Evolutionary conservation across 106 monocot genomes (phyloP).

Genomic region (Dendrobium huoshanense): DNA sequence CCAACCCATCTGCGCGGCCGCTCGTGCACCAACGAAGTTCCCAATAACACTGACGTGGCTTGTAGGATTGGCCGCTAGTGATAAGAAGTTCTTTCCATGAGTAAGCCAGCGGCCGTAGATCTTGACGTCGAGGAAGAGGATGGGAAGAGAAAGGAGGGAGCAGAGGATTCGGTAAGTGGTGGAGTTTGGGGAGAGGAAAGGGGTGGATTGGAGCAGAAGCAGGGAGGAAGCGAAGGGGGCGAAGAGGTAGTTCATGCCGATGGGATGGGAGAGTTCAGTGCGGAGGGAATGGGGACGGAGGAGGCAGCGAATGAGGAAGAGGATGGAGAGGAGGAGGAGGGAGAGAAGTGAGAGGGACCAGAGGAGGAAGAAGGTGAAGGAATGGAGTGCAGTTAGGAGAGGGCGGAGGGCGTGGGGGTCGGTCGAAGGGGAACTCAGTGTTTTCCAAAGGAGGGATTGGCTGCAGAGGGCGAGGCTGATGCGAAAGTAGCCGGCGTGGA

Average conservation of each 20-base stretch:
- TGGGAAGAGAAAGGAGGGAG: not conserved
- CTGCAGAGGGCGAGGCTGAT: slow-evolving; percentile 17
- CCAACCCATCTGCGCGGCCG: slow-evolving; percentile 12
- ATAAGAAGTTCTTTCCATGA: slow-evolving; percentile 26
- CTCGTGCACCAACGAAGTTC: slow-evolving; percentile 13
- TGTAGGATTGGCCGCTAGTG: slow-evolving; percentile 28
- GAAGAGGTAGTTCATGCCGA: slow-evolving; percentile 33
- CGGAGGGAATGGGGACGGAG: slow-evolving; percentile 23
- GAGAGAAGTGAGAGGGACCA: slow-evolving; percentile 20
- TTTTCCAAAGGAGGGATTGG: slow-evolving; percentile 21
- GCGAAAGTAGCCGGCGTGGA: slow-evolving; percentile 32
- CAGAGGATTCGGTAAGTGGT: not conserved
- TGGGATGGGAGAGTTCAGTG: slow-evolving; percentile 25
- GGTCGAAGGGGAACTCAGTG: slow-evolving; percentile 1
- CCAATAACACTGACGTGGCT: slow-evolving; percentile 11
- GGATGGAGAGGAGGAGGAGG: slow-evolving; percentile 18
- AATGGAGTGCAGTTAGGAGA: not conserved
- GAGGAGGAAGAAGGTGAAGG: slow-evolving; percentile 7
- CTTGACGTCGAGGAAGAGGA: slow-evolving; percentile 14
- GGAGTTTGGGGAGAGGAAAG: not conserved
- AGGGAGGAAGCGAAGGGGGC: slow-evolving; percentile 32
- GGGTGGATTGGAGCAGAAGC: slow-evolving; percentile 9
- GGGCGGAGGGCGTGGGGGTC: not conserved
- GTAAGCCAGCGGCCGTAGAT: slow-evolving; percentile 26
- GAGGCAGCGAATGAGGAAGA: slow-evolving; percentile 29